phyloP scores from a whole-genome alignment of 192 early-diverging fungal species.

The Coemansia sp. region DNA sequence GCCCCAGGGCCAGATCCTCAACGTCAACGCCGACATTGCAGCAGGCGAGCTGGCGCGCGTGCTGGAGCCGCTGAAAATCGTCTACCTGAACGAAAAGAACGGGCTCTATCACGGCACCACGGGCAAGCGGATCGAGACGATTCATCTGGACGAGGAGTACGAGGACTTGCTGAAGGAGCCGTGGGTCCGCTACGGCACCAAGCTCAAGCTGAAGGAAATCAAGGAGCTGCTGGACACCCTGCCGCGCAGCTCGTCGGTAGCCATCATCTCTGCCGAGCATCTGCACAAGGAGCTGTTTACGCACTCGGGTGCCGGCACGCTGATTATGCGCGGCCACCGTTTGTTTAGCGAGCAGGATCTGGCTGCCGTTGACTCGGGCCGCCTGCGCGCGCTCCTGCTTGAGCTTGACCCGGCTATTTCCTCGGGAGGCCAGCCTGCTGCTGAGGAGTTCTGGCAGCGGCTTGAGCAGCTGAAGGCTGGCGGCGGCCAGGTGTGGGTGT shows the following conservation, averaged over 20 bases:
- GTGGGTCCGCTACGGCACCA: conserved; percentile 97
- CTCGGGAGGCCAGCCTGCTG: conserved; percentile 60
- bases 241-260: conserved; percentile 96
- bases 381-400: conserved; percentile 73
- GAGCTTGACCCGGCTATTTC: conserved; percentile 68
- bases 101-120: conserved; percentile 92
- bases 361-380: conserved; percentile 70
- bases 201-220: conserved; percentile 96
- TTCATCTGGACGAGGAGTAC: conserved; percentile 99
- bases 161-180: conserved; percentile 87
- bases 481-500: conserved; percentile 61
- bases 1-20: conserved; percentile 91
- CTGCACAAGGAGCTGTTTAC: conserved; percentile 99
- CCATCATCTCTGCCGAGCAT: conserved; percentile 97
- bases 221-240: conserved; percentile 94
- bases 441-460: conserved; percentile 68
- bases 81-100: conserved; percentile 97
- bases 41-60: conserved; percentile 95
- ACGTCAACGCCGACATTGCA: conserved; percentile 98
- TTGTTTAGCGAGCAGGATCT: conserved; percentile 69
- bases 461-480: conserved; percentile 53
- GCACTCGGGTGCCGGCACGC: conserved; percentile 92
- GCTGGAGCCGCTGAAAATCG: conserved; percentile 94
- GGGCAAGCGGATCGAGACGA: conserved; percentile 92
- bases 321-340: conserved; percentile 93